These are phyloP conservation scores for Hysterangium stoloniferum DNA, from an alignment of 768 basidiomycete species.

Conservation along the genomic window DNA sequence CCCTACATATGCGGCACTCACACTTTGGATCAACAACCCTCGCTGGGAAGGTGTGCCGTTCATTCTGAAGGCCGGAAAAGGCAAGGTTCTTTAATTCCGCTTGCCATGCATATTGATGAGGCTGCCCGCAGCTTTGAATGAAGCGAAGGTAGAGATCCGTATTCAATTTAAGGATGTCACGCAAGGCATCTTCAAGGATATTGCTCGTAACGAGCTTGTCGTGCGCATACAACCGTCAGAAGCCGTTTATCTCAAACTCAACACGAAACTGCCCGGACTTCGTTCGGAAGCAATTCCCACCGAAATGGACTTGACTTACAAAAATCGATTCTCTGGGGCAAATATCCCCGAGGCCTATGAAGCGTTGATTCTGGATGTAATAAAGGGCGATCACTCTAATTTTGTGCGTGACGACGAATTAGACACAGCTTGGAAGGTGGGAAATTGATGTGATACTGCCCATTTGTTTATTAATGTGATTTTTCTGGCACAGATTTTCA, in stretches of 20 bases:
- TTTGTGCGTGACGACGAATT: conserved; percentile 98
- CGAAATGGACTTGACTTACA: conserved; percentile 99
- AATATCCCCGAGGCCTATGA: conserved; percentile 97
- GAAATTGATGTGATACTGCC: conserved; percentile 13
- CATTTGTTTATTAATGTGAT: not conserved
- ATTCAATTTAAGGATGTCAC: conserved; percentile 98
- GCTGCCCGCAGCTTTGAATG: conserved; percentile 71
- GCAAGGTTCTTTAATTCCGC: conserved; percentile 32
- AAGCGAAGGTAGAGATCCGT: conserved; percentile 96
- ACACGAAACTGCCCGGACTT: conserved; percentile 90
- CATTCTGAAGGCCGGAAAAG: conserved; percentile 97
- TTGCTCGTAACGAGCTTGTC: conserved; percentile 94
- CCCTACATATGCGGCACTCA: conserved; percentile 90
- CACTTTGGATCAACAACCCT: conserved; percentile 88
- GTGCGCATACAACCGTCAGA: conserved; percentile 95
- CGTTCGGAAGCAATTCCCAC: conserved; percentile 85
- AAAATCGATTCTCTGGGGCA: conserved; percentile 82
- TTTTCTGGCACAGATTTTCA: conserved; percentile 66
- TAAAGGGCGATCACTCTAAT: conserved; percentile 98
- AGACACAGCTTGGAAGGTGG: conserved; percentile 94
- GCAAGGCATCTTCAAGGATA: conserved; percentile 92
- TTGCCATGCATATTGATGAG: conserved; percentile 9
- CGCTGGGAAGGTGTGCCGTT: conserved; percentile 99
- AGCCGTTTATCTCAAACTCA: conserved; percentile 95
- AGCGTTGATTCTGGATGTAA: conserved; percentile 87